Evolutionary conservation across 2,329 filamentous ascomycete species (phyloP), one percentile per base, ranked within the genome.

Genomic region (Rachicladosporium sp.): DNA sequence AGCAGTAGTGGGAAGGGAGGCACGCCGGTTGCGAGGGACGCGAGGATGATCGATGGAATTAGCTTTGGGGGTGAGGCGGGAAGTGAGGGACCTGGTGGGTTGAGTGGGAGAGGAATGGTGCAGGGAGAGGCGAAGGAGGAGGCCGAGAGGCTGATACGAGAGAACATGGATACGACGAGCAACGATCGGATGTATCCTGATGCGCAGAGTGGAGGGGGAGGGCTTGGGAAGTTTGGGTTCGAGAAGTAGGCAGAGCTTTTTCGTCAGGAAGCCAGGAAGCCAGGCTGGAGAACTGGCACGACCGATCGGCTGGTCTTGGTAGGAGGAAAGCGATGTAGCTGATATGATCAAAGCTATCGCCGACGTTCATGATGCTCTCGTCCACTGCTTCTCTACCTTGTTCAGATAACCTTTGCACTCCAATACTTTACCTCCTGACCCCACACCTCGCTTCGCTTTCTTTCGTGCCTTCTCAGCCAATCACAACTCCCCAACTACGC

Each of bases 101-200:
- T 27, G 23, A 50, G 59, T 10, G 7, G 31, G 42, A 11, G 56
- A 53, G 29, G 50, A 53, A 29, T 35, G 12, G 30, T 19, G 19
- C 23, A 29, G 29, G 34, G 23, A 29, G 36, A 23, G 36, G 47
- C 43, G 15, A 42, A 58, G 23, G 76, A 82, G 46, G 66, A 76
- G 10, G 76, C 79, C 4, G 79, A 83, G 60, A 67, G 74, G 43
- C 77, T 81, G 42, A 59, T 82, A 43, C 70, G 73, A 41, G 74
- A 79, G 50, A 68, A 70, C 21, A 62, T 80, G 42, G 72, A 74
- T 40, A 65, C 52, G 6, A 56, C 54, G 12, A 50, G 50, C 27
- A 50, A 50, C 19, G 57, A 58, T 38, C 53, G 55, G 19, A 58
- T 56, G 46, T 46, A 46, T 11, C 23, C 23, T 27, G 23, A 27